Conservation (phyloP, 192 early-diverging fungal species). For the Coemansia umbellata region DNA sequence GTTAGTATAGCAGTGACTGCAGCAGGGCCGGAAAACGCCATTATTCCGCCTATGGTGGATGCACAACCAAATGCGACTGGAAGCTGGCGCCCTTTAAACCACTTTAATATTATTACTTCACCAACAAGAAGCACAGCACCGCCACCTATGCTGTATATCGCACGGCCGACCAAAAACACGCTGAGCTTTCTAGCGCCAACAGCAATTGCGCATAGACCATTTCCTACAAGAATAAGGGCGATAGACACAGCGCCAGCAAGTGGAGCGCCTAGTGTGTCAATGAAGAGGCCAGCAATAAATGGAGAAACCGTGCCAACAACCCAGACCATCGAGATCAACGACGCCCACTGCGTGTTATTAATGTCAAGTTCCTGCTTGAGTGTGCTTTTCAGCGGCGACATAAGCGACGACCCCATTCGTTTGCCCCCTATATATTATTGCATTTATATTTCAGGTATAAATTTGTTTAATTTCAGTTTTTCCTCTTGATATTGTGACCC, state of each 20-base stretch:
- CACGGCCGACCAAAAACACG: slow-evolving; percentile 45
- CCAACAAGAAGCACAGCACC: slow-evolving; percentile 48
- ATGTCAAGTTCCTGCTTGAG: slow-evolving; percentile 50
- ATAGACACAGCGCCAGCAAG: slow-evolving; percentile 42
- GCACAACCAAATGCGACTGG: slow-evolving; percentile 45
- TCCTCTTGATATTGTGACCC: too few relatives aligned
- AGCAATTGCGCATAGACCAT: slow-evolving; percentile 40
- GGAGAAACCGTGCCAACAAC: slow-evolving; percentile 52
- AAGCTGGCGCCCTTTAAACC: slow-evolving; percentile 50
- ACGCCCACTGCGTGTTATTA: slow-evolving; percentile 51
- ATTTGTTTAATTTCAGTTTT: too few relatives aligned
- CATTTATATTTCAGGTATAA: too few relatives aligned
- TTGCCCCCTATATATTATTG: slow-evolving; percentile 51
- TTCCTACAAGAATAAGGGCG: slow-evolving; percentile 36
- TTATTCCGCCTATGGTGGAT: slow-evolving; percentile 40
- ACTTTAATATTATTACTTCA: slow-evolving; percentile 53
- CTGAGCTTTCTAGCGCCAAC: slow-evolving; percentile 24
- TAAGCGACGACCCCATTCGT: slow-evolving; percentile 48
- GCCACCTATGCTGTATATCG: slow-evolving; percentile 49
- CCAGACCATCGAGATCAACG: slow-evolving; percentile 51
- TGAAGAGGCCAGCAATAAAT: slow-evolving; percentile 51
- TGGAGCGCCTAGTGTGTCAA: slow-evolving; percentile 50
- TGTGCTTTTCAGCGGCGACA: slow-evolving; percentile 51
- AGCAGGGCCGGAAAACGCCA: slow-evolving; percentile 45
- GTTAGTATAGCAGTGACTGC: slow-evolving; percentile 35